Evolutionary conservation across 2,329 filamentous ascomycete genomes (phyloP).

Genomic region (Xylaria sp.): DNA sequence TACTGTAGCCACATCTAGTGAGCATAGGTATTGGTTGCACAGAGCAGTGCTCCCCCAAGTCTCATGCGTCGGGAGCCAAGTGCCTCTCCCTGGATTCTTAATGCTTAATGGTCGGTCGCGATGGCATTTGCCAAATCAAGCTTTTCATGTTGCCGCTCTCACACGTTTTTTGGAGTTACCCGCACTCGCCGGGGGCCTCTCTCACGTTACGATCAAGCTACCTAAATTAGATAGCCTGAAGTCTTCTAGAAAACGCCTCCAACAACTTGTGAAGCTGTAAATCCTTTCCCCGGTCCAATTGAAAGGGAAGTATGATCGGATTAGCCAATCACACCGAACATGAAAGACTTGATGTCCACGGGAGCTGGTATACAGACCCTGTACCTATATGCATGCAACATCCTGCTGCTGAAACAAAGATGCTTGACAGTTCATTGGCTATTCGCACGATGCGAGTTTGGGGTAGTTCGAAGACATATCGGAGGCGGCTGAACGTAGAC

Average conservation of each 20-base stretch:
- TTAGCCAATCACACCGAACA: slow-evolving; percentile 31
- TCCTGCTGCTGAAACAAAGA: slow-evolving; percentile 32
- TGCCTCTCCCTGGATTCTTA: no score
- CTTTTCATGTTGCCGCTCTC: slow-evolving; percentile 28
- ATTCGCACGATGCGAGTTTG: slow-evolving; percentile 21
- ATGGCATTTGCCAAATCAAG: slow-evolving; percentile 28
- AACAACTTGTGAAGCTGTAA: slow-evolving; percentile 13
- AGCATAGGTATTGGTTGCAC: no score
- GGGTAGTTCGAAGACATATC: slow-evolving; percentile 30
- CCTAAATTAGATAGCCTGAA: slow-evolving; percentile 15
- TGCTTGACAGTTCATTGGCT: slow-evolving; percentile 25
- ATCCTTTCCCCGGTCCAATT: slow-evolving; percentile 28
- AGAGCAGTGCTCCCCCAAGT: no score
- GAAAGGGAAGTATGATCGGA: slow-evolving; percentile 18
- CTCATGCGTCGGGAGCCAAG: no score
- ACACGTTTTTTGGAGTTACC: slow-evolving; percentile 1
- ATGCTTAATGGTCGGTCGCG: slow-evolving; percentile 6
- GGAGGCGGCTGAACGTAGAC: slow-evolving; percentile 35
- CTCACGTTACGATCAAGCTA: neutral
- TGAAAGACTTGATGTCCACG: slow-evolving; percentile 25
- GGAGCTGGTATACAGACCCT: slow-evolving; percentile 20
- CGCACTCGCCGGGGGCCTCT: slow-evolving; percentile 3
- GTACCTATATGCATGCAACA: slow-evolving; percentile 34
- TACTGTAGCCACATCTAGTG: no score
- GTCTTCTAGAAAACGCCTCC: slow-evolving; percentile 29